Conservation (phyloP, 2,329 filamentous ascomycete genomes). For the Pseudodiploospora longispora region DNA sequence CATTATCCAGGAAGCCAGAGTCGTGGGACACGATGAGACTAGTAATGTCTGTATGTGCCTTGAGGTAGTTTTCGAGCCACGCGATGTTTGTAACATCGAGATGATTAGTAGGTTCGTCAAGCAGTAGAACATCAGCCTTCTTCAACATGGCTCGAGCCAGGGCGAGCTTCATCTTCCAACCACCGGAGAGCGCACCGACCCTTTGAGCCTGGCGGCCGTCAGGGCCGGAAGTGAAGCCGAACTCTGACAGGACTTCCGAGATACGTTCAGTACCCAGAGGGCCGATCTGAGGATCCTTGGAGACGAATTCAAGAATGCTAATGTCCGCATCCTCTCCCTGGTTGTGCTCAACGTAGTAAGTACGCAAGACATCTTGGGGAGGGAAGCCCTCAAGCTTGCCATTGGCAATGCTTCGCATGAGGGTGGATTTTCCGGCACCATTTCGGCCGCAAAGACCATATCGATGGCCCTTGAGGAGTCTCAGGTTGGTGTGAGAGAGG, state of each 20-base stretch:
- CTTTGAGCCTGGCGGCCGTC: constrained; percentile 82
- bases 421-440: constrained; percentile 95
- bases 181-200: constrained; percentile 90
- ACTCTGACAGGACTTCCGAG: constrained; percentile 73
- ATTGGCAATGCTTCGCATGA: constrained; percentile 93
- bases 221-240: constrained; percentile 86
- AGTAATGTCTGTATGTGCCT: constrained; percentile 92
- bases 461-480: constrained; percentile 89
- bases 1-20: constrained; percentile 91
- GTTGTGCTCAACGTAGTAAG: constrained; percentile 98
- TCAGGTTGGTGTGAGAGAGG: constrained; percentile 89
- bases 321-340: constrained; percentile 96
- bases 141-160: constrained; percentile 94
- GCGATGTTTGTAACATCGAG: constrained; percentile 93
- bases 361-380: constrained; percentile 81
- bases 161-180: constrained; percentile 99
- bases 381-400: constrained; percentile 98
- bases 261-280: constrained; percentile 75
- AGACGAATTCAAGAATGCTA: constrained; percentile 87
- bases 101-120: constrained; percentile 99
- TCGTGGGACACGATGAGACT: constrained; percentile 98
- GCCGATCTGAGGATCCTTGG: constrained; percentile 80
- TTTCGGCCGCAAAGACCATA: constrained; percentile 97
- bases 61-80: constrained; percentile 93
- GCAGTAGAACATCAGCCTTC: constrained; percentile 88